A percentile compares a stretch with the other conserved stretches of the same genome.
phyloP scores from a whole-genome alignment of 2,329 filamentous ascomycete genomes.

The Verticillium dahliae region DNA sequence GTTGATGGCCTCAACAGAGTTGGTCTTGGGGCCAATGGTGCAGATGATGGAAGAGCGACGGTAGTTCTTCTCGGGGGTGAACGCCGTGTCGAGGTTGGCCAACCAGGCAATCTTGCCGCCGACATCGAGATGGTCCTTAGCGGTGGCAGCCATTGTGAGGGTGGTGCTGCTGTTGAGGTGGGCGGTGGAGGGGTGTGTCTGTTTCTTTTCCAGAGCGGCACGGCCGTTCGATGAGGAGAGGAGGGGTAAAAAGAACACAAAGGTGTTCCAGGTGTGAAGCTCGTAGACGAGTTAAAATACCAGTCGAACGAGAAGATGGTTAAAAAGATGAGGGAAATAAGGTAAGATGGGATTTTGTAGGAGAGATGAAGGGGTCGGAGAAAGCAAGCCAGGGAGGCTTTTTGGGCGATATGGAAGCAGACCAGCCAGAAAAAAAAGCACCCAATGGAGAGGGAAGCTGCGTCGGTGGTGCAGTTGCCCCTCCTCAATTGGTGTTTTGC shows the following conservation, averaged over 20 bases:
- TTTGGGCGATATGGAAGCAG: slow-evolving; percentile 3
- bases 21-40: slow-evolving; percentile 98
- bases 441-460: background rate
- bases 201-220: background rate
- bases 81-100: slow-evolving; percentile 77
- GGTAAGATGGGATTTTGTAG: background rate
- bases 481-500: slow-evolving; percentile 4
- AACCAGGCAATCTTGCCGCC: slow-evolving; percentile 62
- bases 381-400: background rate
- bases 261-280: background rate
- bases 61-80: slow-evolving; percentile 80
- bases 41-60: slow-evolving; percentile 97
- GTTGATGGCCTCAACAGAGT: slow-evolving; percentile 96
- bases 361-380: slow-evolving; percentile 1
- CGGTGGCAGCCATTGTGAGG: slow-evolving; percentile 52
- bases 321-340: background rate
- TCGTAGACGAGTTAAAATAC: background rate
- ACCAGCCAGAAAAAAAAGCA: slow-evolving; percentile 7
- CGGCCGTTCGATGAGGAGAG: background rate
- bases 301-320: background rate
- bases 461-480: slow-evolving; percentile 1
- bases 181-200: background rate
- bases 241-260: background rate
- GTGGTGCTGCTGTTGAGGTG: slow-evolving; percentile 11
- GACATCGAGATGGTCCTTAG: slow-evolving; percentile 82